phyloP scores from a whole-genome alignment of 2,329 filamentous ascomycete species.

The Paracorniculantispora psalliotae region DNA sequence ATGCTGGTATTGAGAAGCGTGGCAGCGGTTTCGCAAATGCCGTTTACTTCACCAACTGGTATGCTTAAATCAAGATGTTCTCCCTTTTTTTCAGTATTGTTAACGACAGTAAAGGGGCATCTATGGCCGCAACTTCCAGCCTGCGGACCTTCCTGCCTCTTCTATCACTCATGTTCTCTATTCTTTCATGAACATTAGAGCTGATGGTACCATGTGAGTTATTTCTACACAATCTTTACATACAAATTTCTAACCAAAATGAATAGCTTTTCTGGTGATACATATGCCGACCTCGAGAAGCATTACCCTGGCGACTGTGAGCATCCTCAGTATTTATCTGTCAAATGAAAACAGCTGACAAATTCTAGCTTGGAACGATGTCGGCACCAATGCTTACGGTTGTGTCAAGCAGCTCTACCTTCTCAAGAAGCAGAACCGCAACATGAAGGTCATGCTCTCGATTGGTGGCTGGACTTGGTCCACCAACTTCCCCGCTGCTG shows the following conservation, averaged over 20 bases:
- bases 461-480: constrained; percentile 88
- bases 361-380: constrained; percentile 50
- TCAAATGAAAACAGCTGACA: constrained; percentile 15
- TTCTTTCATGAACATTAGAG: constrained; percentile 71
- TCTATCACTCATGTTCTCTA: constrained; percentile 75
- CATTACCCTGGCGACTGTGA: constrained; percentile 64
- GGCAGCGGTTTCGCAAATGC: constrained; percentile 29
- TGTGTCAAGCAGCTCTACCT: constrained; percentile 74
- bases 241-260: too few relatives aligned
- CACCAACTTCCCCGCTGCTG: constrained; percentile 64
- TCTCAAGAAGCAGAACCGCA: constrained; percentile 71
- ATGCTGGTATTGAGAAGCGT: constrained; percentile 18
- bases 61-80: constrained; percentile 9
- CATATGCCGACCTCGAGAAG: constrained; percentile 66
- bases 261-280: constrained; percentile 57
- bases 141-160: constrained; percentile 62
- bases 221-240: too few relatives aligned
- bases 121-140: constrained; percentile 69
- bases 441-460: constrained; percentile 71
- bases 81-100: neutral
- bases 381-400: constrained; percentile 70
- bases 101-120: constrained; percentile 50
- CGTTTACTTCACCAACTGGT: constrained; percentile 49
- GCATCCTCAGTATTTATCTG: constrained; percentile 15
- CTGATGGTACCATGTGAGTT: constrained; percentile 66